Conservation (phyloP, 1,139 yeast genomes). For the Magnusiomyces tetraspermus region DNA sequence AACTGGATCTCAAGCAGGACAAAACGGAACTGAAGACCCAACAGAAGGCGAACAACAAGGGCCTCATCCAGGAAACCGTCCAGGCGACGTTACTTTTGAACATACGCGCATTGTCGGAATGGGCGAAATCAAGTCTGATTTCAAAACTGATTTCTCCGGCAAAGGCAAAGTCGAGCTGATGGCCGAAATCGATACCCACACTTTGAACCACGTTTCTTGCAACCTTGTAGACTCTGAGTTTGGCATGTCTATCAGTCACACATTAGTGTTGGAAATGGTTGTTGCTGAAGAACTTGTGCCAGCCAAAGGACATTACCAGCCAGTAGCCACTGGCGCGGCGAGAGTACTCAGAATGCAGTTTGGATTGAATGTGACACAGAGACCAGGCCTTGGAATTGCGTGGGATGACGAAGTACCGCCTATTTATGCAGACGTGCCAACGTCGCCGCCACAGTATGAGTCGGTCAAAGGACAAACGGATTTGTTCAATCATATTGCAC, state of each 20-base stretch:
- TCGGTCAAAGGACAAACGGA: too few relatives aligned
- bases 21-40: too few relatives aligned
- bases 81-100: constrained; percentile 39
- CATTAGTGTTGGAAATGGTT: constrained; percentile 74
- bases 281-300: constrained; percentile 73
- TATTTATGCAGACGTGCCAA: constrained; percentile 74
- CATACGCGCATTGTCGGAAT: constrained; percentile 65
- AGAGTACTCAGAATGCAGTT: constrained; percentile 92
- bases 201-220: constrained; percentile 58
- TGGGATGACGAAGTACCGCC: constrained; percentile 99
- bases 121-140: constrained; percentile 80
- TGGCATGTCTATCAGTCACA: constrained; percentile 69
- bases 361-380: constrained; percentile 65
- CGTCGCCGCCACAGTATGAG: constrained; percentile 88
- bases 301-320: constrained; percentile 1
- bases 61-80: not conserved
- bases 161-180: constrained; percentile 69
- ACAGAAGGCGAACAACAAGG: too few relatives aligned
- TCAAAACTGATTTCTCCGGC: constrained; percentile 85
- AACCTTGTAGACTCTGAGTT: constrained; percentile 73
- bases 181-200: constrained; percentile 40
- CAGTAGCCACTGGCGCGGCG: constrained; percentile 71
- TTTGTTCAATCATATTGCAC: constrained; percentile 28
- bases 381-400: constrained; percentile 91
- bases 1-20: too few relatives aligned